phyloP scores from a whole-genome alignment of 331 rosid species.

The Stylosanthes scabra region DNA sequence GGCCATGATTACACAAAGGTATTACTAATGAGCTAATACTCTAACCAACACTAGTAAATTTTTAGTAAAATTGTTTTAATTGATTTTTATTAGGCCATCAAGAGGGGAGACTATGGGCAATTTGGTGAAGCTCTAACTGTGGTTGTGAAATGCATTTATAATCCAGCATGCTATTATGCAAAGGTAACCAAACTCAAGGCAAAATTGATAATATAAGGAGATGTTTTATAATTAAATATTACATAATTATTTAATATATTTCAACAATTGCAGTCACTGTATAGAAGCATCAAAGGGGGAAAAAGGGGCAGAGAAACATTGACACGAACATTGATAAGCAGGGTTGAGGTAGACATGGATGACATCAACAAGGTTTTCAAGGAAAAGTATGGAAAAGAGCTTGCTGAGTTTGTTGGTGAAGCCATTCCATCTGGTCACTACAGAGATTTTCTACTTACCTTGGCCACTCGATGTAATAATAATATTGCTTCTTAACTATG shows the following conservation, averaged over 20 bases:
- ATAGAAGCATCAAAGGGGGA: slow-evolving; percentile 50
- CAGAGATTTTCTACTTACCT: slow-evolving; percentile 63
- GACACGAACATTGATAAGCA: slow-evolving; percentile 53
- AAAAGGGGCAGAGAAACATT: slow-evolving; percentile 44
- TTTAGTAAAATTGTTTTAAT: too few relatives aligned
- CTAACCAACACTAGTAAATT: too few relatives aligned
- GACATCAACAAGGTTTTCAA: slow-evolving; percentile 58
- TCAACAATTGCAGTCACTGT: slow-evolving; percentile 39
- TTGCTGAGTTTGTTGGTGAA: slow-evolving; percentile 53
- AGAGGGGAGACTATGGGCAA: slow-evolving; percentile 49
- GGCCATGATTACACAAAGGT: slow-evolving; percentile 80
- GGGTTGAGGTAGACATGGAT: slow-evolving; percentile 71
- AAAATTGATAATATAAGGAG: too few relatives aligned
- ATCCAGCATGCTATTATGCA: slow-evolving; percentile 59
- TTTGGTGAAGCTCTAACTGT: slow-evolving; percentile 56
- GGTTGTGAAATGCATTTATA: slow-evolving; percentile 58
- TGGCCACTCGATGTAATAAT: slow-evolving; percentile 50
- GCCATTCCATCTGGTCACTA: slow-evolving; percentile 49
- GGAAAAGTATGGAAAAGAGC: slow-evolving; percentile 57
- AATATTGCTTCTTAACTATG: neutral
- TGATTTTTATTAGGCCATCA: slow-evolving; percentile 52
- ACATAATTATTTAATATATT: too few relatives aligned
- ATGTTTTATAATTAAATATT: too few relatives aligned
- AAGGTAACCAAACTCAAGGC: slow-evolving; percentile 37
- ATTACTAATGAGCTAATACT: too few relatives aligned